Base-by-base conservation (phyloP, 495 filamentous ascomycete genomes). In the Penicillium atrosanguineum region DNA sequence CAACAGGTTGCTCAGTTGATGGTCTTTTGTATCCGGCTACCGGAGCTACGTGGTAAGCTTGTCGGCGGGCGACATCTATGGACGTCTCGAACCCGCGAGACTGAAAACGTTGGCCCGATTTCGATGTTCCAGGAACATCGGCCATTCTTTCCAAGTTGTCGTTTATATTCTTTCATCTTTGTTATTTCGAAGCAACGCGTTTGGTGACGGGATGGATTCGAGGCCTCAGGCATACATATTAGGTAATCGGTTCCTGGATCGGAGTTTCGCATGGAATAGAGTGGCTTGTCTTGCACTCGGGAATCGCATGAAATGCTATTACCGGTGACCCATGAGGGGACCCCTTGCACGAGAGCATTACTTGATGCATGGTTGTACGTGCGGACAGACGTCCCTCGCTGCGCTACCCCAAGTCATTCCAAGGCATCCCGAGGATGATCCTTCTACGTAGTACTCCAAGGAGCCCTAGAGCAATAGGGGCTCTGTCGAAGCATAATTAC, bases 21-120 rank as follows among this genome's bases (percentile, higher is more conserved):
- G 62, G 61, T 53, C 77, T 64, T 56, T 82, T 80, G 9, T 69
- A 64, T 23, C 77, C 77, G 21, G 70, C 68, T 54, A 77, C 52
- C 7, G 69, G 61, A 20, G 65, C 59, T 53, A 72, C 71, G 40
- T 63, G 57, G 58, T 73, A 69, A 7, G 63, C 61, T 39, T 72
- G 63, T 53, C 67, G 69, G 36, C 69, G 74, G 37, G 69, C 74
- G 34, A 69, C 59, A 58, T 82, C 78, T 26, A 79, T 60, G 26
- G 76, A 71, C 18, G 79, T 82, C 49, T 71, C 67, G 53, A 77
- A 75, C 52, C 71, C 72, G 62, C 63, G 63, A 41, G 61, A 71
- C 55, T 75, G 71, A 28, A 70, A 50, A 29, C 64, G 51, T 38
- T 64, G 61, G 36, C 52, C 62, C 45, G 66, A 57, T 46, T 60